Conservation (phyloP, 345 rosid species). For the Salix suchowensis region DNA sequence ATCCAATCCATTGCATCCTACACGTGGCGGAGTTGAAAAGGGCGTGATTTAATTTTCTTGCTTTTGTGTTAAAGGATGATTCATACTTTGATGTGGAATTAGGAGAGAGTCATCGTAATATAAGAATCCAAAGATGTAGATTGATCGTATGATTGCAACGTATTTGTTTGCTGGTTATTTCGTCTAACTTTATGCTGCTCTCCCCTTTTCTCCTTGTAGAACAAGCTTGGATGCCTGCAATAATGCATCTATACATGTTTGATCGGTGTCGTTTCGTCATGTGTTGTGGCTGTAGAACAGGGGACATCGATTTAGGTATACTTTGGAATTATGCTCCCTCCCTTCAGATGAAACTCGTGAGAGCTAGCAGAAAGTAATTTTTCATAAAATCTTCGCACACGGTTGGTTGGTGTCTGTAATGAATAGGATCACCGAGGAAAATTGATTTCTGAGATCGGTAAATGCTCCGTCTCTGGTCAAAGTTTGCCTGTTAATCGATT, state of each 20-base stretch:
- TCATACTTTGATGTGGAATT: neutral
- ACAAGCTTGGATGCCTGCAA: neutral
- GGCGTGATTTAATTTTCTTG: neutral
- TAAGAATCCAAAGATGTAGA: neutral
- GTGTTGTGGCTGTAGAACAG: neutral
- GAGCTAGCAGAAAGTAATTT: neutral
- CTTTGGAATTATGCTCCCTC: neutral
- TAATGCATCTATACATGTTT: neutral
- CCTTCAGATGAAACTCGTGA: neutral
- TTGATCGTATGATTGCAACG: neutral
- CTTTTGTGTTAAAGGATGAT: neutral
- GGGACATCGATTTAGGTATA: neutral
- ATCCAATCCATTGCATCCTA: no score
- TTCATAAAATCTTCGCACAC: neutral
- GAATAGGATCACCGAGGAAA: no score
- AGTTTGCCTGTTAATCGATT: neutral
- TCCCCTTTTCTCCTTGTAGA: neutral
- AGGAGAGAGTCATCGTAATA: neutral
- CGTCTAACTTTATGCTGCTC: neutral
- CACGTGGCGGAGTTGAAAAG: neutral
- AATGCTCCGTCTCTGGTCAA: neutral
- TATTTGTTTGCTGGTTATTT: neutral
- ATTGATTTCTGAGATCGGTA: neutral
- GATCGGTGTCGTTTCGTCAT: neutral
- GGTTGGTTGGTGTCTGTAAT: no score